Conservation (phyloP, 495 filamentous ascomycete genomes). For the Lophiostoma macrostomum region DNA sequence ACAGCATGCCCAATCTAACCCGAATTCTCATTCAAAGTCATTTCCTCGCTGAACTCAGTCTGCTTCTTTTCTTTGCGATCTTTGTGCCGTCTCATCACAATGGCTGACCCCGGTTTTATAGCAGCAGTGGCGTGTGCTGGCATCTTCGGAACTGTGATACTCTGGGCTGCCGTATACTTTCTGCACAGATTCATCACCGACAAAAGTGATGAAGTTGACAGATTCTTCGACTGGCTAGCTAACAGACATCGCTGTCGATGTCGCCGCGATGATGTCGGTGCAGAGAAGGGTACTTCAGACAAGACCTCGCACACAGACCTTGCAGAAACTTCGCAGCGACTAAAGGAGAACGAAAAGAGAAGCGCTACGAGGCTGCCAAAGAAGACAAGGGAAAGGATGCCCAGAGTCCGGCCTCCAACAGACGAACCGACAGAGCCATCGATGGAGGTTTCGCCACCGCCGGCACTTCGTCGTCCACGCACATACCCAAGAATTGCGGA, state of each 20-base stretch:
- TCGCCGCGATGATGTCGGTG: constrained; percentile 9
- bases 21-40: too few species aligned
- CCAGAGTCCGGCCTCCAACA: too few species aligned
- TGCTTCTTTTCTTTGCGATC: background rate
- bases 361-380: background rate
- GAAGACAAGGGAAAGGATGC: too few species aligned
- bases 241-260: too few species aligned
- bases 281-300: constrained; percentile 1
- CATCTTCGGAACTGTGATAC: constrained; percentile 15
- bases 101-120: constrained; percentile 5
- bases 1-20: too few species aligned
- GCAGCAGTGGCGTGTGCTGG: constrained; percentile 18
- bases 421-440: background rate
- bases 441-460: background rate
- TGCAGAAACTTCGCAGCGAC: too few species aligned
- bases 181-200: constrained; percentile 12
- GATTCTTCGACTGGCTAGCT: background rate
- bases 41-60: too few species aligned
- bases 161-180: constrained; percentile 21
- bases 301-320: too few species aligned
- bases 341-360: too few species aligned
- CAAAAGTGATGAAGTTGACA: constrained; percentile 1
- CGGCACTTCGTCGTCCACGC: background rate
- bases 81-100: too few species aligned
- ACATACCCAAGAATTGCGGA: background rate